Conservation (phyloP, 148 eudicot species). For the Spergularia marina region DNA sequence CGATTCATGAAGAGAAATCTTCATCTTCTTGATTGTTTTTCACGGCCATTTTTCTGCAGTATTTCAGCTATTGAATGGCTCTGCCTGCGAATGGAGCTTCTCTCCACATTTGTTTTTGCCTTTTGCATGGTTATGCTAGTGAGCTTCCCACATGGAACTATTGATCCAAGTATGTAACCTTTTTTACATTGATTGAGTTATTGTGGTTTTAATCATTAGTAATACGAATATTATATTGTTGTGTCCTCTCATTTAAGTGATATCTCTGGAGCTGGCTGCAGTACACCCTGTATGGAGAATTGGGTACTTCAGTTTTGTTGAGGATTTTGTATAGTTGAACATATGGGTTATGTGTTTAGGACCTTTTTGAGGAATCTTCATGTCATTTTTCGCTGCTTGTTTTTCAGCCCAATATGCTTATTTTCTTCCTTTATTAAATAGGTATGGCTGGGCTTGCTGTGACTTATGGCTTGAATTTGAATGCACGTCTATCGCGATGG, state of each 20-base stretch:
- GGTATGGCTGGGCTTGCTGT: conserved; percentile 99
- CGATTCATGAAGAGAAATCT: conserved; percentile 91
- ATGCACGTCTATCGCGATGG: conserved; percentile 95
- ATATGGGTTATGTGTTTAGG: background rate
- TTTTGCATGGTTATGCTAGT: conserved; percentile 89
- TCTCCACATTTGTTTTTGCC: conserved; percentile 87
- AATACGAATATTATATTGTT: background rate
- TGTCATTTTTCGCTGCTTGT: background rate
- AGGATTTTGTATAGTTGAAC: background rate
- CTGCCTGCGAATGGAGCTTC: conserved; percentile 88
- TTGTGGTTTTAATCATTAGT: background rate
- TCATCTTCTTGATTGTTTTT: conserved; percentile 87
- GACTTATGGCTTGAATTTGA: conserved; percentile 90
- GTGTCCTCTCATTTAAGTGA: conserved; percentile 8
- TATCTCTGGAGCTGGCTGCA: background rate
- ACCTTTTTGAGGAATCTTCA: conserved; percentile 1
- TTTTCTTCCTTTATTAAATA: conserved; percentile 24
- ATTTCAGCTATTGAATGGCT: conserved; percentile 98
- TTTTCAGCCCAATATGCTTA: background rate
- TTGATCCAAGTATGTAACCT: conserved; percentile 80
- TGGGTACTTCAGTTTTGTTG: background rate
- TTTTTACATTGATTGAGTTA: conserved; percentile 4
- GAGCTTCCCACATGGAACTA: conserved; percentile 40
- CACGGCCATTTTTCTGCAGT: conserved; percentile 93
- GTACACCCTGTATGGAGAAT: background rate